Evolutionary conservation across 345 rosid genomes (phyloP).

Genomic region (Pugionium dolabratum): DNA sequence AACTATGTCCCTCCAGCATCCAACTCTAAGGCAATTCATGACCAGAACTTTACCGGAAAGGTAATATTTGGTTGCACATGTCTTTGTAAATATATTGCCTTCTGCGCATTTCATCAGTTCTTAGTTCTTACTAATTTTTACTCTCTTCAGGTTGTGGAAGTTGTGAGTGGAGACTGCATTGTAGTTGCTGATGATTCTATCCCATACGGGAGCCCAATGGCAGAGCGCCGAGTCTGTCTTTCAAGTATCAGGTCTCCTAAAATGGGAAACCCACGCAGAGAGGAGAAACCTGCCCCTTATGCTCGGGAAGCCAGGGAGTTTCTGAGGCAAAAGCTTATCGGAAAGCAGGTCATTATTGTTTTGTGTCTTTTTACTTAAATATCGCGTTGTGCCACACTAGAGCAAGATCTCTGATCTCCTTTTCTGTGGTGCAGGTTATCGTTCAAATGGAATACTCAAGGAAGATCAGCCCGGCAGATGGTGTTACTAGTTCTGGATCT

Average conservation of each 20-base stretch:
- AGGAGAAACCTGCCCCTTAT: conserved; percentile 88
- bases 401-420: conserved; percentile 28
- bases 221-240: conserved; percentile 87
- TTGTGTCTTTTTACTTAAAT: conserved; percentile 13
- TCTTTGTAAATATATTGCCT: conserved; percentile 13
- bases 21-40: conserved; percentile 85
- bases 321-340: conserved; percentile 75
- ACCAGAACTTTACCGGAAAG: conserved; percentile 91
- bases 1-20: conserved; percentile 81
- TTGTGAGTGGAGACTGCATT: conserved; percentile 95
- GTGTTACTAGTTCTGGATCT: conserved; percentile 52
- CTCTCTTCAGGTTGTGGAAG: conserved; percentile 78
- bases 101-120: not conserved
- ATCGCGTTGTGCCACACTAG: not conserved
- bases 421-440: conserved; percentile 54
- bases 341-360: conserved; percentile 53
- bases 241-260: conserved; percentile 94
- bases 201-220: conserved; percentile 76
- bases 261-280: conserved; percentile 84
- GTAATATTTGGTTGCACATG: conserved; percentile 38
- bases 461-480: conserved; percentile 69
- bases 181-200: conserved; percentile 89
- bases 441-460: conserved; percentile 97
- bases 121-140: conserved; percentile 13
- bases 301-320: conserved; percentile 95